These are phyloP conservation scores for Stygiomarasmius scandens DNA, from an alignment of 1,284 basidiomycete genomes.

Conservation along the genomic window DNA sequence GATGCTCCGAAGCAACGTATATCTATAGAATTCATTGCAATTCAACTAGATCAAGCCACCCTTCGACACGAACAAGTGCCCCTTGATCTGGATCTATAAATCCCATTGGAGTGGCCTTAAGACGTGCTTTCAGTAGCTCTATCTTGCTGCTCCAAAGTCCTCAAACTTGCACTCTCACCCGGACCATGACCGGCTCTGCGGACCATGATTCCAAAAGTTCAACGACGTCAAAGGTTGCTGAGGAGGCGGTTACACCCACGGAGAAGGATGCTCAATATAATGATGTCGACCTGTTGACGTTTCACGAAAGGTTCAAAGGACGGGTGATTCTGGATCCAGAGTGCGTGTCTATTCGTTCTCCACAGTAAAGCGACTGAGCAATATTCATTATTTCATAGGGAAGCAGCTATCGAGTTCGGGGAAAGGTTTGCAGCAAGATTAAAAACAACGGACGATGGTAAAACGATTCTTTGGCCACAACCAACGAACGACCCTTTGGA, in stretches of 20 bases:
- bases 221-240: no score
- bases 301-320: conserved; percentile 42
- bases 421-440: conserved; percentile 45
- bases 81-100: no score
- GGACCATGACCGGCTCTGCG: no score
- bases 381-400: conserved; percentile 29
- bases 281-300: conserved; percentile 14
- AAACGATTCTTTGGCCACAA: conserved; percentile 59
- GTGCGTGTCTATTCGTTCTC: conserved; percentile 21
- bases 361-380: background rate
- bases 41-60: no score
- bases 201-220: no score
- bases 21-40: no score
- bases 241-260: background rate
- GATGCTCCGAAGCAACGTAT: no score
- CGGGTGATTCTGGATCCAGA: conserved; percentile 44
- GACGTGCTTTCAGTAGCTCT: no score
- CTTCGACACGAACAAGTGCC: no score
- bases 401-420: conserved; percentile 52
- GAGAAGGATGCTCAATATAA: background rate
- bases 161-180: no score
- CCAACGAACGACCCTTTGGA: conserved; percentile 55
- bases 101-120: no score
- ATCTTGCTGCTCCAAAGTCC: no score
- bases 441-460: conserved; percentile 52